Percentiles rank a stretch among this genome's conserved stretches.
phyloP scores from a whole-genome alignment of 805 yeast species.

The Starmerella powellii region DNA sequence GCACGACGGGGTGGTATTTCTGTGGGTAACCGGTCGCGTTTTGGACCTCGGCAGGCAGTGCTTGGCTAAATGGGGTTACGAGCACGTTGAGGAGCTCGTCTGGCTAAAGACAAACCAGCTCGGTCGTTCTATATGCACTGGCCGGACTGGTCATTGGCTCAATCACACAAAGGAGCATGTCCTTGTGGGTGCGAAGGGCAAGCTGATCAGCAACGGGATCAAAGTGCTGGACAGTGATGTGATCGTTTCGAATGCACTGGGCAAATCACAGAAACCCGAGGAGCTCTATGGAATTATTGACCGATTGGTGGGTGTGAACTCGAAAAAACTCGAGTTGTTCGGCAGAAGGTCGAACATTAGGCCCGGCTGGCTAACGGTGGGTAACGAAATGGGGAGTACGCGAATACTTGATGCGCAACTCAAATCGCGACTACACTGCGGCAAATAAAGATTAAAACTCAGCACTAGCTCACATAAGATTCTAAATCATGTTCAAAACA shows the following conservation, averaged over 20 bases:
- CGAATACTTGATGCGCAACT: constrained; percentile 15
- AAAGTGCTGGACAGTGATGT: constrained; percentile 52
- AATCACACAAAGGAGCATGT: constrained; percentile 90
- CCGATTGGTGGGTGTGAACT: constrained; percentile 61
- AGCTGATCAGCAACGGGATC: constrained; percentile 43
- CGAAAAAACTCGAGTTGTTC: constrained; percentile 76
- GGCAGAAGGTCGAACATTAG: constrained; percentile 78
- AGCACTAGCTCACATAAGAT: no score
- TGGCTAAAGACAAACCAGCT: constrained; percentile 90
- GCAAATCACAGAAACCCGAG: constrained; percentile 83
- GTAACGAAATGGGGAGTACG: constrained; percentile 20
- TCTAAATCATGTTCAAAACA: no score
- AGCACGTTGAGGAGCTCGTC: constrained; percentile 61
- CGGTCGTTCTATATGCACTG: constrained; percentile 81
- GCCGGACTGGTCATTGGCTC: constrained; percentile 94
- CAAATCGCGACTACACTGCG: no score
- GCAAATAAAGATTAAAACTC: no score
- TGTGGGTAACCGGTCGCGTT: constrained; percentile 95
- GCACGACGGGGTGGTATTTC: constrained; percentile 66
- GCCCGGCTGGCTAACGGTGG: constrained; percentile 68
- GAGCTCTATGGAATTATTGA: constrained; percentile 80
- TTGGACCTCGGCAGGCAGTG: constrained; percentile 77
- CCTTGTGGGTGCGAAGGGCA: constrained; percentile 77
- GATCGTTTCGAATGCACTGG: constrained; percentile 72
- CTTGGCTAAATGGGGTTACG: constrained; percentile 70